Conservation (phyloP, 2,329 filamentous ascomycete genomes). For the Fusarium stilboides region DNA sequence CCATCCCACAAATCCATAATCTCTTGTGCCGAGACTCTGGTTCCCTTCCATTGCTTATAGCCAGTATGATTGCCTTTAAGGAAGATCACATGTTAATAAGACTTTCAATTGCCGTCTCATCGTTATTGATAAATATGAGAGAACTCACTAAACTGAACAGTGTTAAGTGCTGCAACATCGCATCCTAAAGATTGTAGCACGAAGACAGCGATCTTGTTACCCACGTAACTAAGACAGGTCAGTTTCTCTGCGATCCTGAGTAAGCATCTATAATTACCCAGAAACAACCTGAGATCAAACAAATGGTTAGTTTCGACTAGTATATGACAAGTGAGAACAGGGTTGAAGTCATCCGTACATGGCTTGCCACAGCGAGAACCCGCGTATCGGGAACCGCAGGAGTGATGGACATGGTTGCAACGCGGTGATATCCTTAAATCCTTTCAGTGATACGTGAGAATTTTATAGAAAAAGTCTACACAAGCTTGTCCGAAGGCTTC, state of each 20-base stretch:
- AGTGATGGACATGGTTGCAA: conserved; percentile 41
- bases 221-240: conserved; percentile 82
- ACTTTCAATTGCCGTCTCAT: neutral
- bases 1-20: conserved; percentile 89
- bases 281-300: conserved; percentile 47
- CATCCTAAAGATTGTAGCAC: conserved; percentile 94
- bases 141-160: conserved; percentile 92
- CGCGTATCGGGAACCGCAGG: conserved; percentile 68
- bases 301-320: conserved; percentile 26
- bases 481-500: neutral
- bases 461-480: neutral
- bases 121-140: neutral
- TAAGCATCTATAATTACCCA: conserved; percentile 38
- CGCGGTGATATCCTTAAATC: neutral
- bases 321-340: neutral
- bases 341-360: conserved; percentile 81
- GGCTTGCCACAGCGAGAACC: conserved; percentile 91
- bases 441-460: neutral
- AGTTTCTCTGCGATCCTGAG: conserved; percentile 5
- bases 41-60: conserved; percentile 90
- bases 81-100: conserved; percentile 20
- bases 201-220: conserved; percentile 97
- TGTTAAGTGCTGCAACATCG: conserved; percentile 94
- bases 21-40: conserved; percentile 83
- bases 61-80: conserved; percentile 90